A percentile compares a stretch with the other conserved stretches of the same genome.
Conservation (phyloP, 257 asterid genomes). For the Solanum appendiculatum region DNA sequence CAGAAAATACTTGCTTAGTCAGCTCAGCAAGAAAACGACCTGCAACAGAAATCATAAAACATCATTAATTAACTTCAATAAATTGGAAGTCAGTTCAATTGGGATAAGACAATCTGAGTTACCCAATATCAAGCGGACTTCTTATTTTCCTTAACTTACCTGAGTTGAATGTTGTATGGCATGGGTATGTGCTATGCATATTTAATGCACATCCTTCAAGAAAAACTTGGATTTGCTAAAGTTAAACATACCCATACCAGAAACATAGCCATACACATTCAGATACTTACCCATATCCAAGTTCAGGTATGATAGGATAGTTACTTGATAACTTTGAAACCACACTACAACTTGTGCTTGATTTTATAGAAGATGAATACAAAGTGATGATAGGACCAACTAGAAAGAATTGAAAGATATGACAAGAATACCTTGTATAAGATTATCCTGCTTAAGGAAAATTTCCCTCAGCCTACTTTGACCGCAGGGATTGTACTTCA, state of each 20-base stretch:
- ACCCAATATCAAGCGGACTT: background rate
- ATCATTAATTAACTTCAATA: background rate
- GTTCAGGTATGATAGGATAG: background rate
- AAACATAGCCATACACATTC: background rate
- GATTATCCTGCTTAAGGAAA: slow-evolving; percentile 96
- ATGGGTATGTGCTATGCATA: background rate
- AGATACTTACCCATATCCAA: background rate
- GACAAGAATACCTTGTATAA: slow-evolving; percentile 72
- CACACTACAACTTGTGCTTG: background rate
- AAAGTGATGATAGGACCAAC: background rate
- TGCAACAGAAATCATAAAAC: slow-evolving; percentile 27
- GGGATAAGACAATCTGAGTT: background rate
- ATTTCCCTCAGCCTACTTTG: slow-evolving; percentile 98
- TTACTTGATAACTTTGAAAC: background rate
- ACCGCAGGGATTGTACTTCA: slow-evolving; percentile 98
- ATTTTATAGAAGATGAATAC: background rate
- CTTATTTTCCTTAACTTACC: background rate
- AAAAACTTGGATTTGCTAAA: background rate
- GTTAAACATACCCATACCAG: background rate
- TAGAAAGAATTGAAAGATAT: background rate
- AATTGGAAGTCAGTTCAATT: background rate
- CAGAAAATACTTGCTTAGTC: slow-evolving; percentile 89
- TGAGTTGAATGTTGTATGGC: background rate
- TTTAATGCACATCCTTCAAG: background rate
- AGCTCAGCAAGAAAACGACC: slow-evolving; percentile 95